Evolutionary conservation across 169 alveolate genomes (phyloP), one percentile per base, ranked within the genome.

Genomic region (Plasmodium chabaudi): DNA sequence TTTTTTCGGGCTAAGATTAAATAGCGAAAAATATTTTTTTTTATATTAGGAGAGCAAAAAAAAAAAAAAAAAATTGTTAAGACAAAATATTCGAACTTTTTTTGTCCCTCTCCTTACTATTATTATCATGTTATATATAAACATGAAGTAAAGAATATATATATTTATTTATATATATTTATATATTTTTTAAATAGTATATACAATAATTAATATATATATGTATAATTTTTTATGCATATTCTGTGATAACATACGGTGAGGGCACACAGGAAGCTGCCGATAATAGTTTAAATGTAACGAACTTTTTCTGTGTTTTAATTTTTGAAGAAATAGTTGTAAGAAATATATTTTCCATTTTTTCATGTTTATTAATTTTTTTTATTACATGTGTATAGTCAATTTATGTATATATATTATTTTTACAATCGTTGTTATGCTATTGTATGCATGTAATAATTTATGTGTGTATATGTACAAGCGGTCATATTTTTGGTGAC

Each of bases 1-100:
- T n/a, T 25, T 34, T 55, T 34, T n/a, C 57, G 27, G 86, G 56
- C 27, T 71, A 51, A 71, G 56, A 55, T 10, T 25, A 17, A n/a
- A 60, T 47, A 71, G 23, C 46, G 53, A 34, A 71, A 51, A 71
- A 71, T 25, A 55, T 51, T 27, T 71, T 68, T 70, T 71, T 39
- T 51, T 34, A 21, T 61, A 21, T 71, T 19, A 46, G 79, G 63
- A 69, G 68, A 55, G 70, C 65, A 71, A 51, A 71, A 70, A 71
- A 27, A 34, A 34, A 27, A 27, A 34, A 34, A 34, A 34, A 34
- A 34, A 51, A 46, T 53, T 51, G 70, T 65, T 71, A 71, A 71
- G 68, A 71, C 68, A 68, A 65, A 42, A 39, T 46, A 19, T 47
- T 17, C 21, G 42, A 42, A 17, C 47, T 68, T 68, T 17, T 25